Evolutionary conservation across 2,329 filamentous ascomycete genomes (phyloP).

Genomic region (Catunica adiposa): DNA sequence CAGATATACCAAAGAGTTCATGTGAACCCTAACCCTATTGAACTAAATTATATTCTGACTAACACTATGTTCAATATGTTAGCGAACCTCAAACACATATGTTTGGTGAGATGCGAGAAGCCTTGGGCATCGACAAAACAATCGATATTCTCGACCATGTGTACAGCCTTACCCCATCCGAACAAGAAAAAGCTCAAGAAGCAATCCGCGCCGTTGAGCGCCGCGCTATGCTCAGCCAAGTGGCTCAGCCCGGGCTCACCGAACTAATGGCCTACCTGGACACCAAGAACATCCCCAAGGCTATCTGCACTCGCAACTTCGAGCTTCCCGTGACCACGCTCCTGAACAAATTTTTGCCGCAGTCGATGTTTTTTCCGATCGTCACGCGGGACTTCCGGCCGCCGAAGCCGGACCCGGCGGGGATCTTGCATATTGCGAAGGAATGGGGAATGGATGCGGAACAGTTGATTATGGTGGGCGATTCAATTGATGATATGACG

Average conservation of each 20-base stretch:
- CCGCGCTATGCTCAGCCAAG: slow-evolving; percentile 60
- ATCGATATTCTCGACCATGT: slow-evolving; percentile 84
- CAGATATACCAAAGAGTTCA: too few species aligned
- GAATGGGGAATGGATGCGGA: slow-evolving; percentile 51
- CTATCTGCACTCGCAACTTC: slow-evolving; percentile 89
- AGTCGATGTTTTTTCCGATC: slow-evolving; percentile 55
- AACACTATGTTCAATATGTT: background rate
- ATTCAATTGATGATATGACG: slow-evolving; percentile 84
- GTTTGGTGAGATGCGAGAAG: slow-evolving; percentile 72
- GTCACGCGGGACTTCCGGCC: slow-evolving; percentile 69
- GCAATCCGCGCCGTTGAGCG: slow-evolving; percentile 68
- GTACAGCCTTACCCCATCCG: slow-evolving; percentile 46
- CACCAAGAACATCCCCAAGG: slow-evolving; percentile 48
- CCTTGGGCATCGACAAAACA: slow-evolving; percentile 53
- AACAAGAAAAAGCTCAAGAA: slow-evolving; percentile 48
- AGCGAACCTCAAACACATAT: slow-evolving; percentile 90
- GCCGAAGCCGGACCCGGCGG: slow-evolving; percentile 77
- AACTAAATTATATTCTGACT: background rate
- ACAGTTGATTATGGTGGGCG: slow-evolving; percentile 49
- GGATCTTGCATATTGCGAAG: slow-evolving; percentile 70
- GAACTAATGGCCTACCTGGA: slow-evolving; percentile 73
- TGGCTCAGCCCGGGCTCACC: slow-evolving; percentile 64
- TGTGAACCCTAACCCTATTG: background rate
- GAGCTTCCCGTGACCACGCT: slow-evolving; percentile 62
- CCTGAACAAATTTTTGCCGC: slow-evolving; percentile 55